These are phyloP conservation scores for Neofusicoccum ribis DNA, from an alignment of 2,329 filamentous ascomycete genomes.

Conservation along the genomic window DNA sequence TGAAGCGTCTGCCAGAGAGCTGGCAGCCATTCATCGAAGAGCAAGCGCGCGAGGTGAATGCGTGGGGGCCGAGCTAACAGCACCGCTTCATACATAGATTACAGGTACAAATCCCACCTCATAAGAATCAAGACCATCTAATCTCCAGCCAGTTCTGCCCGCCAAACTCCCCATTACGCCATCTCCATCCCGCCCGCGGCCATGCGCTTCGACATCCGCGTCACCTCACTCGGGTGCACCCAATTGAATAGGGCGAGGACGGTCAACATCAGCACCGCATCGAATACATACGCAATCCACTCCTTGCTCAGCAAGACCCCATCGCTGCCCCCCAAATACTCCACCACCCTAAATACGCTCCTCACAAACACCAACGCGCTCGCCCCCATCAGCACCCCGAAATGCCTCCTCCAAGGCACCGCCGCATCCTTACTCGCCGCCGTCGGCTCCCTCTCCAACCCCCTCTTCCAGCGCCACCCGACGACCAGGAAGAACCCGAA, in stretches of 20 bases:
- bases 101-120: too few species aligned
- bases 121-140: neutral
- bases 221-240: conserved; percentile 7
- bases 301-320: conserved; percentile 34
- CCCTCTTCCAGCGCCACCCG: neutral
- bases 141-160: neutral
- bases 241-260: conserved; percentile 25
- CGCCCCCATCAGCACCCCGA: conserved; percentile 24
- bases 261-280: conserved; percentile 33
- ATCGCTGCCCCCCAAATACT: conserved; percentile 33
- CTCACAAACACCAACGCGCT: conserved; percentile 32
- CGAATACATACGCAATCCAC: conserved; percentile 35
- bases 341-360: conserved; percentile 34
- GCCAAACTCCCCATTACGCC: neutral
- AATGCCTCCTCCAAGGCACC: conserved; percentile 23
- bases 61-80: neutral
- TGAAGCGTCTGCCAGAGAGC: neutral
- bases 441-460: neutral
- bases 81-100: too few species aligned
- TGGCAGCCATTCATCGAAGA: neutral
- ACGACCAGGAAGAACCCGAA: conserved; percentile 51
- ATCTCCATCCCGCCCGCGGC: neutral
- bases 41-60: neutral
- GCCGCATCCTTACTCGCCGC: neutral
- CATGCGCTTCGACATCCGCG: neutral